A percentile compares a stretch with the other conserved stretches of the same genome.
These are phyloP conservation scores for Tolypocladium tundrense DNA, from an alignment of 2,329 filamentous ascomycete species.

Conservation along the genomic window DNA sequence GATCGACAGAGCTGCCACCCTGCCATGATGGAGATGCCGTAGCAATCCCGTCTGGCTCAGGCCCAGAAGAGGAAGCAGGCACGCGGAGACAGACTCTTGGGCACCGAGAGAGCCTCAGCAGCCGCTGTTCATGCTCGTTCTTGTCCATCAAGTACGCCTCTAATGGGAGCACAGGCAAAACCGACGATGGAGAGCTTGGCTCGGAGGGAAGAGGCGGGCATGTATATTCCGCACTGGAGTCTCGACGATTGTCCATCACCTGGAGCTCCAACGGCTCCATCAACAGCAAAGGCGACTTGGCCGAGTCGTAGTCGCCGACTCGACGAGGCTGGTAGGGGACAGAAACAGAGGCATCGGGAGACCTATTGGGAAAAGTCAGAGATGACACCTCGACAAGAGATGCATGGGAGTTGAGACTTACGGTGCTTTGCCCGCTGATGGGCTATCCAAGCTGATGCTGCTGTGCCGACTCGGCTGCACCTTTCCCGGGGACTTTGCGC, in stretches of 20 bases:
- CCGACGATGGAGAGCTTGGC: not conserved
- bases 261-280: not conserved
- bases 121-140: constrained; percentile 1
- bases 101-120: not conserved
- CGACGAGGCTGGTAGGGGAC: not conserved
- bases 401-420: not conserved
- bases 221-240: not conserved
- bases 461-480: not conserved
- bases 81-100: too few relatives aligned
- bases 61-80: too few relatives aligned
- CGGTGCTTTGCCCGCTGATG: not conserved
- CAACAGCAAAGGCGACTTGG: not conserved
- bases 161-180: not conserved
- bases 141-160: constrained; percentile 1
- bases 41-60: too few relatives aligned
- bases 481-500: not conserved
- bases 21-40: too few relatives aligned
- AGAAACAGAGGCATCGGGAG: not conserved
- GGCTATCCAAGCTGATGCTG: not conserved
- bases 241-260: not conserved
- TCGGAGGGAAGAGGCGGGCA: not conserved
- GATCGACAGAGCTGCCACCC: too few relatives aligned
- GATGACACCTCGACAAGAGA: not conserved
- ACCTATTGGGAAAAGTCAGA: not conserved
- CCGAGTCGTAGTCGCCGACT: not conserved